These are phyloP conservation scores for Hericium alpestre DNA, from an alignment of 768 basidiomycete species.

Conservation along the genomic window DNA sequence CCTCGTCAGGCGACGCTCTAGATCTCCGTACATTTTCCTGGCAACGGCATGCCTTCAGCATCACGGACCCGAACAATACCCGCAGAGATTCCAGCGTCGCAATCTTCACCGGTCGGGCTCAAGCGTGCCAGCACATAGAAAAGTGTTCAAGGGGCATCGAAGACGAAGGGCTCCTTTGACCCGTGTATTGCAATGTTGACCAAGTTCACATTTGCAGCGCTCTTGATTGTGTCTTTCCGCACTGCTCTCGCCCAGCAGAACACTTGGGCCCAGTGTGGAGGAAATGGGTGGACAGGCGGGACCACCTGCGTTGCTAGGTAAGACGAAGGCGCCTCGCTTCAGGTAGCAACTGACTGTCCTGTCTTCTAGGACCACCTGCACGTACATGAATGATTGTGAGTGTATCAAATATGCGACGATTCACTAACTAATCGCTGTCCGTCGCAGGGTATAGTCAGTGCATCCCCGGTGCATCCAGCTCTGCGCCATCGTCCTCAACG, in stretches of 20 bases:
- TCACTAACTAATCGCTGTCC: background rate
- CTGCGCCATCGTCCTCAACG: no score
- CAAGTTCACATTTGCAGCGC: no score
- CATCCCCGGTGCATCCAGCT: constrained; percentile 16
- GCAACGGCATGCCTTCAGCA: no score
- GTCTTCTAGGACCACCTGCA: constrained; percentile 15
- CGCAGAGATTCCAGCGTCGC: background rate
- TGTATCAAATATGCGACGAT: background rate
- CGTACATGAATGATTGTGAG: constrained; percentile 21
- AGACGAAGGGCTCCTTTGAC: no score
- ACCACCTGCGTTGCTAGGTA: constrained; percentile 33
- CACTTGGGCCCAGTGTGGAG: constrained; percentile 13
- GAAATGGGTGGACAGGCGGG: constrained; percentile 29
- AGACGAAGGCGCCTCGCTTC: background rate
- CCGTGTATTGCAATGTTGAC: no score
- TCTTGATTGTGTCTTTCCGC: no score
- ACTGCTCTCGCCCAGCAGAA: background rate
- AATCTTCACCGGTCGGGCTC: background rate
- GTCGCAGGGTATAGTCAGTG: constrained; percentile 32
- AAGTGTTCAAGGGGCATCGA: background rate
- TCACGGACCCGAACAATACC: background rate
- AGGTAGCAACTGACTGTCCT: background rate
- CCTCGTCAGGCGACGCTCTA: no score
- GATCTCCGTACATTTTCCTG: no score
- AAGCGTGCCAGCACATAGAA: background rate